Percentiles rank a stretch among this genome's conserved stretches.
phyloP scores from a whole-genome alignment of 164 flowering plant genomes.

The Vitis amurensis region DNA sequence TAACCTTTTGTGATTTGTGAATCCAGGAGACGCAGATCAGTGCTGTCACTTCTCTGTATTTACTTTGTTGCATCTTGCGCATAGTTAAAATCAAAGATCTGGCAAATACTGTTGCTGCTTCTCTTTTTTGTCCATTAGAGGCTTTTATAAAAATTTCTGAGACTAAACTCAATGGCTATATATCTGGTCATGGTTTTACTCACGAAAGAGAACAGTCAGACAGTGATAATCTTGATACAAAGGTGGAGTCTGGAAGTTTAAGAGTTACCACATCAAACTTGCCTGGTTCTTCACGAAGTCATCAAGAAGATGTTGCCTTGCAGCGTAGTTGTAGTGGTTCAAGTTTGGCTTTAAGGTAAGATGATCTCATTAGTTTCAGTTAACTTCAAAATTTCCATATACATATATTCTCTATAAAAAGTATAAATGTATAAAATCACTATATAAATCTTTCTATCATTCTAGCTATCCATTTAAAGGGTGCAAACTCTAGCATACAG shows the following conservation, averaged over 20 bases:
- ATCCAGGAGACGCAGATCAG: conserved; percentile 63
- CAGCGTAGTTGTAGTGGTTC: no score
- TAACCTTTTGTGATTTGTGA: conserved; percentile 28
- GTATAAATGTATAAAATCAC: no score
- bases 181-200: conserved; percentile 21
- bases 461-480: no score
- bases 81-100: conserved; percentile 91
- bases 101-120: conserved; percentile 79
- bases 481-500: no score
- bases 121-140: conserved; percentile 66
- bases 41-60: conserved; percentile 72
- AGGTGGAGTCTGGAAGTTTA: conserved; percentile 23
- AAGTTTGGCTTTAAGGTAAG: no score
- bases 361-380: no score
- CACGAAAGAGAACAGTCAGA: conserved; percentile 29
- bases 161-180: conserved; percentile 56
- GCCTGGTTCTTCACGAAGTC: conserved; percentile 34
- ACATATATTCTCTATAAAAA: no score
- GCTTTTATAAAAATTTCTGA: conserved; percentile 40
- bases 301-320: neutral
- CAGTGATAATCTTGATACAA: conserved; percentile 11
- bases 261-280: conserved; percentile 23
- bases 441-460: no score
- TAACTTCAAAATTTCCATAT: no score
- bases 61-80: conserved; percentile 93